Percentiles rank a stretch among this genome's conserved stretches.
Conservation (phyloP, 1,284 basidiomycete species). For the Quambalaria eucalypti region DNA sequence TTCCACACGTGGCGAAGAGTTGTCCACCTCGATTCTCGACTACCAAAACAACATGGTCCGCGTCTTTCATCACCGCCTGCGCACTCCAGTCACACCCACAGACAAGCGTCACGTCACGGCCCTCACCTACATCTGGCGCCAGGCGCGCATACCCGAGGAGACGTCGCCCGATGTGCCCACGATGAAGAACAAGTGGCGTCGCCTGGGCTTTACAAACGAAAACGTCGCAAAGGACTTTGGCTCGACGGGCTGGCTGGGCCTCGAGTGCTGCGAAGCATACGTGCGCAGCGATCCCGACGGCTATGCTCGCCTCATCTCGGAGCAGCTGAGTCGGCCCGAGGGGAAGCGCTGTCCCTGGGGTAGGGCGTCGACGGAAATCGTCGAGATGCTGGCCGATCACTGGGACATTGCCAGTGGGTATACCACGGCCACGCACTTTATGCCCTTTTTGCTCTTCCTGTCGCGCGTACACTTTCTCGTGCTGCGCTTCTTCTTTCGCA, state of each 20-base stretch:
- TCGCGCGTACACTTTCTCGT: constrained; percentile 67
- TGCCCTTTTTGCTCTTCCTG: constrained; percentile 83
- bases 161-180: constrained; percentile 50
- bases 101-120: constrained; percentile 37
- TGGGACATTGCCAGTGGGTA: constrained; percentile 49
- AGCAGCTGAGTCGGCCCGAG: constrained; percentile 69
- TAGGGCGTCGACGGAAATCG: constrained; percentile 74
- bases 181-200: constrained; percentile 60
- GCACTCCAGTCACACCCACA: constrained; percentile 55
- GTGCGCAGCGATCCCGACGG: constrained; percentile 64
- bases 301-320: constrained; percentile 72
- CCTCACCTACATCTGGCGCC: constrained; percentile 37
- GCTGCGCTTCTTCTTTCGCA: constrained; percentile 78
- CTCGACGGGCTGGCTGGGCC: constrained; percentile 61
- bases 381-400: constrained; percentile 53
- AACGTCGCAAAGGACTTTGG: constrained; percentile 71
- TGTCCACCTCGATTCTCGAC: constrained; percentile 75
- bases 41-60: constrained; percentile 82
- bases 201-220: constrained; percentile 70
- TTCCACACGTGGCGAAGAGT: constrained; percentile 71
- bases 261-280: constrained; percentile 67
- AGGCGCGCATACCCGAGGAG: constrained; percentile 47
- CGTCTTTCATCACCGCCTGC: constrained; percentile 70
- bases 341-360: constrained; percentile 77
- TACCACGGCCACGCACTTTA: constrained; percentile 74